Conservation (phyloP, 2,329 filamentous ascomycete species). For the Sordariomycetes sp. region DNA sequence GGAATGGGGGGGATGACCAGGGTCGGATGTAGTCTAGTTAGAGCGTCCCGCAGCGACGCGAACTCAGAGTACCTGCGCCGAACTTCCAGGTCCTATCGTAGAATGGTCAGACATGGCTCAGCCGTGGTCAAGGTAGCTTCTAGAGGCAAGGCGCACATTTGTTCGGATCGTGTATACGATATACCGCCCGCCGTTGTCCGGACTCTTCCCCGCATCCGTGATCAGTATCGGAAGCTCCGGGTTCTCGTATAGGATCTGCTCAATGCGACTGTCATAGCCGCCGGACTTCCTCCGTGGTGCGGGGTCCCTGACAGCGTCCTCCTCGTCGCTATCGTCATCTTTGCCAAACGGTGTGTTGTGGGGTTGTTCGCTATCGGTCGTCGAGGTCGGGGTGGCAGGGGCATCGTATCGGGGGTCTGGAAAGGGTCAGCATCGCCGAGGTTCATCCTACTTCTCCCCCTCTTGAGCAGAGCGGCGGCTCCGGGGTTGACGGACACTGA, state of each 20-base stretch:
- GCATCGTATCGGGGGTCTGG: slow-evolving; percentile 50
- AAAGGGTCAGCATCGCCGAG: slow-evolving; percentile 21
- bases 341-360: slow-evolving; percentile 11
- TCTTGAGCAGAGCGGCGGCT: not conserved
- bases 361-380: slow-evolving; percentile 36
- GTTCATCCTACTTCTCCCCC: not conserved
- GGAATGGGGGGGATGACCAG: slow-evolving; percentile 94
- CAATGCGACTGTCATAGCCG: slow-evolving; percentile 88
- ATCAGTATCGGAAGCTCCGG: slow-evolving; percentile 85
- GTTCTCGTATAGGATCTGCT: slow-evolving; percentile 95
- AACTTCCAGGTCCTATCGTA: slow-evolving; percentile 76
- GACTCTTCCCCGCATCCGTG: slow-evolving; percentile 89
- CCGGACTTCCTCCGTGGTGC: slow-evolving; percentile 62
- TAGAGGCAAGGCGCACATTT: slow-evolving; percentile 49
- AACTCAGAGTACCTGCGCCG: slow-evolving; percentile 95
- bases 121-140: not conserved
- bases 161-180: slow-evolving; percentile 97
- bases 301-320: slow-evolving; percentile 32
- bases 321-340: slow-evolving; percentile 30
- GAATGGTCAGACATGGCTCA: not conserved
- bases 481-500: slow-evolving; percentile 33
- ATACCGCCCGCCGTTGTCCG: slow-evolving; percentile 81
- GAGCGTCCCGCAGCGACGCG: slow-evolving; percentile 75
- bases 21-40: slow-evolving; percentile 87
- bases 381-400: slow-evolving; percentile 63